Conservation (phyloP, 305 asterid species). For the Rubia balearica region DNA sequence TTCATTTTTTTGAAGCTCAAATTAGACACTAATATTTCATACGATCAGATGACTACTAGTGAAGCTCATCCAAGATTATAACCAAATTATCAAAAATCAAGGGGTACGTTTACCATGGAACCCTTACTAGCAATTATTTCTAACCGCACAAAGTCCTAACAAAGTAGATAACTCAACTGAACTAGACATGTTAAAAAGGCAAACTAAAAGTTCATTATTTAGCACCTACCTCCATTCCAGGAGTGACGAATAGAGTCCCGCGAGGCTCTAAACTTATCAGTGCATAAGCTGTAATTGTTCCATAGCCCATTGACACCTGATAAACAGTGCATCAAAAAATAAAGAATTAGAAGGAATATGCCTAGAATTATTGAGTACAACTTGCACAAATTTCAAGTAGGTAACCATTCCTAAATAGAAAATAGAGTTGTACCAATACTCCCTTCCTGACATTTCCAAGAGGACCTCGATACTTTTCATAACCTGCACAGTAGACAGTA, state of each 20-base stretch:
- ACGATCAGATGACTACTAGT: not conserved
- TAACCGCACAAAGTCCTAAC: constrained; percentile 1
- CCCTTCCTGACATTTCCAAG: constrained; percentile 99
- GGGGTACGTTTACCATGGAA: not conserved
- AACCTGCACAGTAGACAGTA: constrained; percentile 45
- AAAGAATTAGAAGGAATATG: not conserved
- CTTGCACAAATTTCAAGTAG: not conserved
- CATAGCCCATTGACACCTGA: constrained; percentile 90
- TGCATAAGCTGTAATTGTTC: constrained; percentile 82
- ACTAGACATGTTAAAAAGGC: constrained; percentile 10
- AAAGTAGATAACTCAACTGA: not conserved
- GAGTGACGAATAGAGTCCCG: constrained; percentile 81
- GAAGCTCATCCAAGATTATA: not conserved
- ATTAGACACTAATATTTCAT: not conserved
- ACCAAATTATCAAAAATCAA: not conserved
- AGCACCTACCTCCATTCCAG: constrained; percentile 77
- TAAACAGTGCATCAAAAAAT: constrained; percentile 17
- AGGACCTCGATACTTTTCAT: constrained; percentile 86
- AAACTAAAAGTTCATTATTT: not conserved
- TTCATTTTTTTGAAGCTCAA: not conserved
- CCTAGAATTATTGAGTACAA: not conserved
- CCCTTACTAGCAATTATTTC: not conserved
- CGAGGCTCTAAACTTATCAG: constrained; percentile 91
- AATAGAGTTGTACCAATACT: constrained; percentile 55
- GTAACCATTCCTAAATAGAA: not conserved